Base-by-base conservation (phyloP, 176 grass and related monocot genomes). In the Guadua angustifolia region DNA sequence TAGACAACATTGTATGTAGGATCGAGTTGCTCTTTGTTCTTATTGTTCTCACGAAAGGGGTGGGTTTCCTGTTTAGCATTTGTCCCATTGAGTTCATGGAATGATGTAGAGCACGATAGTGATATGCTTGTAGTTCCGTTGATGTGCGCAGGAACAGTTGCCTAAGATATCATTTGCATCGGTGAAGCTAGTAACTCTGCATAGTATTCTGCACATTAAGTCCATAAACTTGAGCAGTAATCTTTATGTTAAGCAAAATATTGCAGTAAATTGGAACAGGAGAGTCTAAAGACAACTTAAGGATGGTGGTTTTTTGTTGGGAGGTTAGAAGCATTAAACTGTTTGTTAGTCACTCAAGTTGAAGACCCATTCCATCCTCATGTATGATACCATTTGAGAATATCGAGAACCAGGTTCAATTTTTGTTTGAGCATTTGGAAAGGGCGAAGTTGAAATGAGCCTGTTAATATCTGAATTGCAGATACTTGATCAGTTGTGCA, bases 11-110 rank as follows among this genome's bases (percentile, higher is more conserved):
- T 3, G 4, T 67, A 6, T 67, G 62, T 53, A 66, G 29, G 78
- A 79, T 79, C 25, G 9, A 64, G 42, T 47, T 66, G 45, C 62
- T 51, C 61, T 32, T 15, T 51, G 45, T 46, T 79, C 56, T 10
- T 21, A 43, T 70, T 25, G 5, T 29, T 81, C 3, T 19, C 39
- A 18, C 7, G 5, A 56, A 38, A 56, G 44, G 36, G 29, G 14
- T 57, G 19, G 38, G 9, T 36, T 29, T 42, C n/a, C n/a, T 81
- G 21, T 69, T 47, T 78, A 13, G 15, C 2, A 22, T 57, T 21
- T 10, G 47, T 18, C 64, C 16, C 56, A 24, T 24, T 11, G 56
- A 56, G 21, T 19, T 56, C 21, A 57, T 25, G 36, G 35, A 29
- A 69, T 56, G 56, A 43, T 80, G 11, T 79, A 65, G 43, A 51